A percentile compares a stretch with the other conserved stretches of the same genome.
Conservation (phyloP, 805 yeast species). For the Starmerella floris region DNA sequence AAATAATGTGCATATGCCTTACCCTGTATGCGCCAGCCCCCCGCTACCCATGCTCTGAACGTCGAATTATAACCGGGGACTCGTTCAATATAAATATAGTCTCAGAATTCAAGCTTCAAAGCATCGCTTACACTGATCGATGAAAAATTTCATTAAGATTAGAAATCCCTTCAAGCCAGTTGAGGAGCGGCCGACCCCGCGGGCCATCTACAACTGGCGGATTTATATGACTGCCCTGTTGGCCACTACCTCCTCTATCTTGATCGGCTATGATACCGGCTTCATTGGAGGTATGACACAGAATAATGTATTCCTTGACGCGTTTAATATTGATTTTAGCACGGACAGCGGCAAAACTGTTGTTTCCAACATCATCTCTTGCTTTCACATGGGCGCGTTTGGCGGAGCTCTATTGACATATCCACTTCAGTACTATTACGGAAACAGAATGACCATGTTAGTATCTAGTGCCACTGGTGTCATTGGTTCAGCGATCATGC, state of each 20-base stretch:
- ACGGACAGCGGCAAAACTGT: conserved; percentile 4
- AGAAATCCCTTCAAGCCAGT: conserved; percentile 6
- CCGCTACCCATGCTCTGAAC: too few relatives aligned
- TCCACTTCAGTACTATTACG: conserved; percentile 7
- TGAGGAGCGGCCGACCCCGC: conserved; percentile 12
- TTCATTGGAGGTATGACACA: conserved; percentile 8
- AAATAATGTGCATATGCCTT: too few relatives aligned
- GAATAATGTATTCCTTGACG: conserved; percentile 2
- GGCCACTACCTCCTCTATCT: conserved; percentile 8
- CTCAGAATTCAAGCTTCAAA: too few relatives aligned
- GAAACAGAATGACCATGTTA: conserved; percentile 4
- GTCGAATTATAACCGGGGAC: too few relatives aligned
- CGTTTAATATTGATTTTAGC: conserved; percentile 3
- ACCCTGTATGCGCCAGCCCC: too few relatives aligned
- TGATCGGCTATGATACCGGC: conserved; percentile 12
- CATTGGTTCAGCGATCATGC: conserved; percentile 9
- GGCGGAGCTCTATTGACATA: conserved; percentile 9
- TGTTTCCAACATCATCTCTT: conserved; percentile 7
- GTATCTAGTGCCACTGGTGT: conserved; percentile 3
- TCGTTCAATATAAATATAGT: too few relatives aligned
- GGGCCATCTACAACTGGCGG: conserved; percentile 11
- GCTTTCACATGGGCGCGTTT: conserved; percentile 11
- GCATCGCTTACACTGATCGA: too few relatives aligned
- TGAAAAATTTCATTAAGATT: conserved; percentile 3
- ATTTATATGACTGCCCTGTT: conserved; percentile 7